phyloP scores from a whole-genome alignment of 768 basidiomycete genomes.

The Suillus sp. region DNA sequence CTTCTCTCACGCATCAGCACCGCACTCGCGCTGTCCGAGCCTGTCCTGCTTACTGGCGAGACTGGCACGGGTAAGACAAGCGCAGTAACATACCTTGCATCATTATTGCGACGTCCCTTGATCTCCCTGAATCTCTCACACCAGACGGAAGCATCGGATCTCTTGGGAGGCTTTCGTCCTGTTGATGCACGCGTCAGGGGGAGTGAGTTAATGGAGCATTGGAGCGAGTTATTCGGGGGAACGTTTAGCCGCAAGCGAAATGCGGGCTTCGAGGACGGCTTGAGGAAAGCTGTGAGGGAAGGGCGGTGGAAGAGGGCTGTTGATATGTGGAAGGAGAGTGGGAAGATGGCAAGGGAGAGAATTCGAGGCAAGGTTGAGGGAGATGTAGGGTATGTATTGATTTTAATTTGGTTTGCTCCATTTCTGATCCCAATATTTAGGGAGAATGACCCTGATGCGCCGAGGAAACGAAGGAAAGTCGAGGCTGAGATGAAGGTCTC shows the following conservation, averaged over 20 bases:
- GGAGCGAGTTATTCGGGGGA: slow-evolving; percentile 76
- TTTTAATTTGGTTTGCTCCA: background rate
- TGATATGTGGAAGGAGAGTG: slow-evolving; percentile 81
- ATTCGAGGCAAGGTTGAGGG: slow-evolving; percentile 42
- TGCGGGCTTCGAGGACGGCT: slow-evolving; percentile 78
- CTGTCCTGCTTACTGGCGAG: slow-evolving; percentile 91
- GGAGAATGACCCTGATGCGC: slow-evolving; percentile 42
- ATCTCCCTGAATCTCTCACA: slow-evolving; percentile 93
- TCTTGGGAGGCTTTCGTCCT: slow-evolving; percentile 96
- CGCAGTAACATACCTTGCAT: slow-evolving; percentile 82
- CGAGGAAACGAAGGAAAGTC: slow-evolving; percentile 73
- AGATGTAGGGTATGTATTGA: slow-evolving; percentile 30
- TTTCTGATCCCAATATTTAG: background rate
- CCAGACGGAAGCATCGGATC: slow-evolving; percentile 93
- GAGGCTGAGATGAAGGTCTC: slow-evolving; percentile 48
- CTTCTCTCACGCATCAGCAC: slow-evolving; percentile 82
- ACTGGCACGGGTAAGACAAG: slow-evolving; percentile 99
- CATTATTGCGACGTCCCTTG: slow-evolving; percentile 72
- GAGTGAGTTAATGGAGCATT: slow-evolving; percentile 65
- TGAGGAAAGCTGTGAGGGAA: slow-evolving; percentile 79
- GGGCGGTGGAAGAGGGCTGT: slow-evolving; percentile 85
- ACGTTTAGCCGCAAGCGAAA: slow-evolving; percentile 94
- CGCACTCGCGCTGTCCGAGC: slow-evolving; percentile 72
- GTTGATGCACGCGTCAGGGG: slow-evolving; percentile 84
- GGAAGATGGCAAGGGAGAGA: slow-evolving; percentile 66